phyloP scores from a whole-genome alignment of 306 rosid genomes.

The Dryas octopetala region DNA sequence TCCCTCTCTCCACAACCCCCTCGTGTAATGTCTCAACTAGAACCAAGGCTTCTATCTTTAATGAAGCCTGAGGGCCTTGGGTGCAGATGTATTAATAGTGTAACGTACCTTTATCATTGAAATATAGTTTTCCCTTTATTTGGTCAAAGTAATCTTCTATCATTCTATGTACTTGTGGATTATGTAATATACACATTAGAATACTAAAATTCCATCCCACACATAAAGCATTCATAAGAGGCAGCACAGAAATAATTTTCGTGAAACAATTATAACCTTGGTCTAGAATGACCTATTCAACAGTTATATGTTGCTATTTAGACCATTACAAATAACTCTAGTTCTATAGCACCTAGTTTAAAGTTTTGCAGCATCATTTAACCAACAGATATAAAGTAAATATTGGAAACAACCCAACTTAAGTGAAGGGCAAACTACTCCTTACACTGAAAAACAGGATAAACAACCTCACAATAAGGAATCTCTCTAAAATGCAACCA shows the following conservation, averaged over 20 bases:
- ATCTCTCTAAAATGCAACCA: conserved; percentile 19
- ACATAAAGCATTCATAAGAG: neutral
- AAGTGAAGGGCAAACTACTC: conserved; percentile 22
- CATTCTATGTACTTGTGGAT: no score
- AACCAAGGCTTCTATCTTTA: conserved; percentile 4
- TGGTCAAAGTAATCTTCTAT: no score
- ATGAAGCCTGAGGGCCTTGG: neutral
- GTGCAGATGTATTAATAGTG: neutral
- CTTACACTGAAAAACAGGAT: conserved; percentile 14
- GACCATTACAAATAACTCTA: neutral
- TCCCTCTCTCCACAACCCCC: neutral
- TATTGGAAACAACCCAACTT: conserved; percentile 14
- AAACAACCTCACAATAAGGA: conserved; percentile 25
- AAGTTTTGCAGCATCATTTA: neutral
- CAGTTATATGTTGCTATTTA: neutral
- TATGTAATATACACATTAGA: neutral
- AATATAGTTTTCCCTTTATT: neutral
- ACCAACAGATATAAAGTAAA: neutral
- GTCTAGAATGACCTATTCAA: neutral
- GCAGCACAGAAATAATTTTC: neutral
- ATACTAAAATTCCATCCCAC: neutral
- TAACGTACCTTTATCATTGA: neutral
- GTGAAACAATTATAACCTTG: neutral
- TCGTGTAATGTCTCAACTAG: conserved; percentile 7
- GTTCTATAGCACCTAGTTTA: neutral